Evolutionary conservation across 805 yeast species (phyloP).

Genomic region (Wickerhamomyces xylosicus): DNA sequence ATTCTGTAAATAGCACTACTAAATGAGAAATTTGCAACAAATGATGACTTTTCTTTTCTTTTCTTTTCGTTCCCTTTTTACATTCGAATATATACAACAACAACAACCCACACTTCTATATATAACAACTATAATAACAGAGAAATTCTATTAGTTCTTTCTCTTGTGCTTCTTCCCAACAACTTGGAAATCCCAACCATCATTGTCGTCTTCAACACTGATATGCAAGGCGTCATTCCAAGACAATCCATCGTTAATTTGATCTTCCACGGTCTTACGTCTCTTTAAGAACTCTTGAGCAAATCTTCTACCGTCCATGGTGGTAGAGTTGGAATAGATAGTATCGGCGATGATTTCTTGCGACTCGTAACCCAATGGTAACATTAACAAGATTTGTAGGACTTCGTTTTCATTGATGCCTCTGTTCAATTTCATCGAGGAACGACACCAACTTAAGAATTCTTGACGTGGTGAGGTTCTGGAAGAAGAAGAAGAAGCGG

Average conservation of each 20-base stretch:
- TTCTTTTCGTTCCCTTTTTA: background rate
- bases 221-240: slow-evolving; percentile 66
- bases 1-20: no score
- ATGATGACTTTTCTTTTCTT: slow-evolving; percentile 1
- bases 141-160: slow-evolving; percentile 23
- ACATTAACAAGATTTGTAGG: slow-evolving; percentile 65
- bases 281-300: slow-evolving; percentile 82
- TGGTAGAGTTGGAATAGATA: slow-evolving; percentile 75
- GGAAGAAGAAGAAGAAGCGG: slow-evolving; percentile 2
- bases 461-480: slow-evolving; percentile 41
- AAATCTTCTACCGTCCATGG: slow-evolving; percentile 91
- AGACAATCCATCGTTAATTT: slow-evolving; percentile 36
- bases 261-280: slow-evolving; percentile 59
- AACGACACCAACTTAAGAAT: slow-evolving; percentile 63
- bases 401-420: slow-evolving; percentile 74
- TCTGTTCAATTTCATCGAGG: slow-evolving; percentile 55
- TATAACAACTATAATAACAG: no score
- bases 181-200: slow-evolving; percentile 57
- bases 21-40: no score
- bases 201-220: slow-evolving; percentile 29
- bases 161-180: slow-evolving; percentile 52
- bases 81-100: background rate
- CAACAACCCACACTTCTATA: background rate
- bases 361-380: slow-evolving; percentile 70
- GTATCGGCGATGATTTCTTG: slow-evolving; percentile 86